phyloP scores from a whole-genome alignment of 495 filamentous ascomycete genomes.

The Acidomyces sp. region DNA sequence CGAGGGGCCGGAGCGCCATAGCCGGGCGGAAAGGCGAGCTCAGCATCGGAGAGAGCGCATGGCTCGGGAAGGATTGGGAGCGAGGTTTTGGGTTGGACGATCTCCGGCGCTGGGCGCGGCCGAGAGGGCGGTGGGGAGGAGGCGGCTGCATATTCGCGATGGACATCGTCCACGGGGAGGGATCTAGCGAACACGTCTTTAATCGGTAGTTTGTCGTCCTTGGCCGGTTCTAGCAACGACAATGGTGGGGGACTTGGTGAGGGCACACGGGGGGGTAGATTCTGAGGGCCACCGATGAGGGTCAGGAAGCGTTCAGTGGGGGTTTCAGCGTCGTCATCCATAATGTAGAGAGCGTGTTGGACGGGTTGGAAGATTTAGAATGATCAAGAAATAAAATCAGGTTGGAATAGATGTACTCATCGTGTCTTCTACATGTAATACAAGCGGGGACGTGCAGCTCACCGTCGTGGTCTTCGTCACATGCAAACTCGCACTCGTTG shows the following conservation, averaged over 20 bases:
- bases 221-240: too few relatives aligned
- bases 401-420: too few relatives aligned
- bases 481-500: too few relatives aligned
- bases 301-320: slow-evolving; percentile 2
- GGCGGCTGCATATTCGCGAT: not conserved
- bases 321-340: too few relatives aligned
- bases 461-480: too few relatives aligned
- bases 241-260: not conserved
- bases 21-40: not conserved
- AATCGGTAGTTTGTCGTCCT: slow-evolving; percentile 1
- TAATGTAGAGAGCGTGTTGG: too few relatives aligned
- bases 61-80: not conserved
- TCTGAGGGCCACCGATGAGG: slow-evolving; percentile 6
- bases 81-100: not conserved
- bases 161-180: not conserved
- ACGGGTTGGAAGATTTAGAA: not conserved
- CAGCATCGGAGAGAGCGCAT: not conserved
- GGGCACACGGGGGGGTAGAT: not conserved
- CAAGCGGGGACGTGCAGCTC: too few relatives aligned
- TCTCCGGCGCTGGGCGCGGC: not conserved
- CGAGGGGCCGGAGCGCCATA: slow-evolving; percentile 9
- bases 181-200: not conserved
- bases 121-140: not conserved
- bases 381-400: too few relatives aligned
- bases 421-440: too few relatives aligned